phyloP scores from a whole-genome alignment of 1,284 basidiomycete genomes.

The Caloboletus firmus region DNA sequence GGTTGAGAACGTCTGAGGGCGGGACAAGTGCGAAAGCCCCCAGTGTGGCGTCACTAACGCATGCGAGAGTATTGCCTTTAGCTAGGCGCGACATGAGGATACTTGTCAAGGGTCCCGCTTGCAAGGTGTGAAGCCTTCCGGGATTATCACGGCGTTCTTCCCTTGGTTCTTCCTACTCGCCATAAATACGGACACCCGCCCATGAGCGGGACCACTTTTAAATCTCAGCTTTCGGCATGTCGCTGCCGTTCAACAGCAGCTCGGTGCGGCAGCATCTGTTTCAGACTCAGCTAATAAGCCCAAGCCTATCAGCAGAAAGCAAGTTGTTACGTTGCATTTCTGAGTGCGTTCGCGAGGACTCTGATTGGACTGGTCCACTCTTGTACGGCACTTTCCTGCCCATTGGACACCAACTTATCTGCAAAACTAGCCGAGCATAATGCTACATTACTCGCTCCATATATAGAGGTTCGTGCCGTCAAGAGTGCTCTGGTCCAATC shows the following conservation, averaged over 20 bases:
- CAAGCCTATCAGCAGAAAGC: no score
- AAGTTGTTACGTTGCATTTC: no score
- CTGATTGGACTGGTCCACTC: no score
- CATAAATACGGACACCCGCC: not conserved
- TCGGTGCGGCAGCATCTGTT: not conserved
- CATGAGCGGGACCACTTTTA: not conserved
- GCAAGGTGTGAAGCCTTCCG: not conserved
- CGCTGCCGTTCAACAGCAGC: not conserved
- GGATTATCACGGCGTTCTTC: not conserved
- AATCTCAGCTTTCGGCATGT: not conserved
- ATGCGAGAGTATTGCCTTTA: slow-evolving; percentile 39
- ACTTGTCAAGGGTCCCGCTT: not conserved
- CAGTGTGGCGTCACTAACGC: slow-evolving; percentile 58
- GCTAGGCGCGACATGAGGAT: slow-evolving; percentile 40
- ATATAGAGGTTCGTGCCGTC: no score
- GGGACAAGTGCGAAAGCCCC: slow-evolving; percentile 61
- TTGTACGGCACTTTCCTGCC: no score
- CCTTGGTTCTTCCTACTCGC: not conserved
- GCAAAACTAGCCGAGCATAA: no score
- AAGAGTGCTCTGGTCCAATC: no score
- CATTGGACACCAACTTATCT: no score
- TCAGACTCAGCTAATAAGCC: not conserved
- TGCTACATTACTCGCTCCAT: no score
- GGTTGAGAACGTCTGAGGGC: slow-evolving; percentile 62
- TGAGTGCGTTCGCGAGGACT: no score